Evolutionary conservation across 257 asterid species (phyloP).

Genomic region (Ocimum tenuiflorum): DNA sequence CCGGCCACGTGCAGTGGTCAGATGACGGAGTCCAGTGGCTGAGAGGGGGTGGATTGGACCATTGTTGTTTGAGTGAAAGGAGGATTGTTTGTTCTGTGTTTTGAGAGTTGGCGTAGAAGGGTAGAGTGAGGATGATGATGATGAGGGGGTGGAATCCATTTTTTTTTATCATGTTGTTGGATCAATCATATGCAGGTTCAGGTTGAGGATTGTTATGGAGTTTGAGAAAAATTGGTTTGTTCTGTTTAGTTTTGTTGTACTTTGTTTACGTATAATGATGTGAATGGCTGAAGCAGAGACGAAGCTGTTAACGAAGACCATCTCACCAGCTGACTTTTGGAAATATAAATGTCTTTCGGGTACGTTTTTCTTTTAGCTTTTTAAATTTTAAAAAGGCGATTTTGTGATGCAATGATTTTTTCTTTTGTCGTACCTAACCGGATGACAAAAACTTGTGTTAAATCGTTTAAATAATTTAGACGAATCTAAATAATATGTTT

Average conservation of each 20-base stretch:
- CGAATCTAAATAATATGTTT: too few relatives aligned
- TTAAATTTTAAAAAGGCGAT: too few relatives aligned
- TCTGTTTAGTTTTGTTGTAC: not conserved
- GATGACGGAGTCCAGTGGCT: constrained; percentile 53
- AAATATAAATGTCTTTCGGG: not conserved
- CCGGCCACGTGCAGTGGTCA: constrained; percentile 71
- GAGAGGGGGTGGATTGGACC: constrained; percentile 49
- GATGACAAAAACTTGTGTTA: too few relatives aligned
- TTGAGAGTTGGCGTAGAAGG: constrained; percentile 47
- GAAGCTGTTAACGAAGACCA: constrained; percentile 6
- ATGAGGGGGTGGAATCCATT: constrained; percentile 4
- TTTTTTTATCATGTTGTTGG: constrained; percentile 30
- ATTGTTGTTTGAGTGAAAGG: constrained; percentile 44
- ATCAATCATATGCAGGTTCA: not conserved
- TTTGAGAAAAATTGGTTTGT: not conserved
- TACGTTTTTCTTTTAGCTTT: not conserved
- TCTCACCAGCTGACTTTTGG: constrained; percentile 21
- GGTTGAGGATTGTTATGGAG: not conserved
- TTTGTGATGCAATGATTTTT: too few relatives aligned
- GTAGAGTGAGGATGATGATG: constrained; percentile 29
- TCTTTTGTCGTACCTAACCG: too few relatives aligned
- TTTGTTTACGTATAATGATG: not conserved
- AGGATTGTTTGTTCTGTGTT: constrained; percentile 44
- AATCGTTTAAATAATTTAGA: too few relatives aligned
- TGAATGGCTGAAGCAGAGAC: constrained; percentile 20